Base-by-base conservation (phyloP, 495 filamentous ascomycete species). In the Cercophora sp. region DNA sequence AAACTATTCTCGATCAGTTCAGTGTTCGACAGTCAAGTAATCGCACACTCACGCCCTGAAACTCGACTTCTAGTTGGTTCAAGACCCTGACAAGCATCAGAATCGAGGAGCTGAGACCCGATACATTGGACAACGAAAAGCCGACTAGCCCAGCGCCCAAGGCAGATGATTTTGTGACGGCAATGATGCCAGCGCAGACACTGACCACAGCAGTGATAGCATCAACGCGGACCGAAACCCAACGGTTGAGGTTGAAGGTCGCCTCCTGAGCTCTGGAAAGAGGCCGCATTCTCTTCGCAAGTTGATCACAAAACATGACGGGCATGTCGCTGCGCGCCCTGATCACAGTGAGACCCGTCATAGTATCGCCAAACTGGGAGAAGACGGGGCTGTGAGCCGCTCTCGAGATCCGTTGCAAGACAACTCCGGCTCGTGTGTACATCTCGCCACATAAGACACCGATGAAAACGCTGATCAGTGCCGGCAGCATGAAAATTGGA, bases 31-130 rank as follows among this genome's bases (percentile, higher is more conserved):
- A 3, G 24, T 16, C 19, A 22, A 3, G 36, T 54, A n/a, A 36
- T 8, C 6, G 20, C 39, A 34, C 20, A 60, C 69, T 52, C 29
- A 72, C 66, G 8, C 71, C 74, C 57, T 77, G 74, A 19, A 79
- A 57, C 48, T 79, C 75, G 2, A 78, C 63, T 51, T 79, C 76
- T 18, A 79, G 56, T 51, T 77, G 72, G 41, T 78, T 78, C 61
- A 74, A 69, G 11, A 62, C 62, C 16, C 74, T 65, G 8, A 79
- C 76, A 4, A 79, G 56, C 3, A 62, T 49, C 19, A 77, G 51
- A 18, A 78, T 78, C 1, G 71, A 68, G 15, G 66, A 56, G 32
- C 70, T 75, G n/a, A 79, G 57, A n/a, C 74, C 72, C 4, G 70
- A 74, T 16, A 74, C 73, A 45, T 75, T 76, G 23, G 69, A 73